These are phyloP conservation scores for Mycosarcoma maydis DNA, from an alignment of 1,284 basidiomycete genomes.

Conservation along the genomic window DNA sequence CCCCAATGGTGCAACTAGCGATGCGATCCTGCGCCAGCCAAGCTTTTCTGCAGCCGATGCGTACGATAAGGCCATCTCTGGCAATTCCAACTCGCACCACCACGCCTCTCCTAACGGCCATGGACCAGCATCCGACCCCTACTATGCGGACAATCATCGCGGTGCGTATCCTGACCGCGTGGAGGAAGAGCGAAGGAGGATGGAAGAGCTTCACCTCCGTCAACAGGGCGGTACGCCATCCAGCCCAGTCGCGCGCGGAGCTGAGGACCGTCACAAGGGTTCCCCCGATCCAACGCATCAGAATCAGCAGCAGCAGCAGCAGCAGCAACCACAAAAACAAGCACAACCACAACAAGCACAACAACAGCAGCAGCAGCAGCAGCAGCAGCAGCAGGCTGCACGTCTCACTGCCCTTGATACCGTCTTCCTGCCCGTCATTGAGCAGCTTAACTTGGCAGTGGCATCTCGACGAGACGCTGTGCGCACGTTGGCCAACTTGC, in stretches of 20 bases:
- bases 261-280: conserved; percentile 4
- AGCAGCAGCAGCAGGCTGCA: conserved; percentile 24
- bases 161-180: conserved; percentile 19
- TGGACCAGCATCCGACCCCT: conserved; percentile 14
- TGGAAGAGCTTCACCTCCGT: conserved; percentile 43
- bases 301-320: conserved; percentile 1
- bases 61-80: conserved; percentile 42
- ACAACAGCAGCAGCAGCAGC: conserved; percentile 13
- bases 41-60: conserved; percentile 44
- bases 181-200: conserved; percentile 44
- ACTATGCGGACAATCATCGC: conserved; percentile 21
- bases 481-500: conserved; percentile 44
- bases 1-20: conserved; percentile 11
- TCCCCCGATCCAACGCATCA: conserved; percentile 4
- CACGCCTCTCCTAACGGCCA: conserved; percentile 23
- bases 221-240: conserved; percentile 1
- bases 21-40: conserved; percentile 10
- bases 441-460: conserved; percentile 58
- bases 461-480: conserved; percentile 52
- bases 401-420: conserved; percentile 54
- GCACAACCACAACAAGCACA: conserved; percentile 26
- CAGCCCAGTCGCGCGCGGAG: conserved; percentile 2
- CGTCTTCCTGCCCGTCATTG: conserved; percentile 59
- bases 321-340: conserved; percentile 17
- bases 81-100: conserved; percentile 9